Percentiles rank a stretch among this genome's conserved stretches.
These are phyloP conservation scores for Ustilago nuda DNA, from an alignment of 1,284 basidiomycete species.

Conservation along the genomic window DNA sequence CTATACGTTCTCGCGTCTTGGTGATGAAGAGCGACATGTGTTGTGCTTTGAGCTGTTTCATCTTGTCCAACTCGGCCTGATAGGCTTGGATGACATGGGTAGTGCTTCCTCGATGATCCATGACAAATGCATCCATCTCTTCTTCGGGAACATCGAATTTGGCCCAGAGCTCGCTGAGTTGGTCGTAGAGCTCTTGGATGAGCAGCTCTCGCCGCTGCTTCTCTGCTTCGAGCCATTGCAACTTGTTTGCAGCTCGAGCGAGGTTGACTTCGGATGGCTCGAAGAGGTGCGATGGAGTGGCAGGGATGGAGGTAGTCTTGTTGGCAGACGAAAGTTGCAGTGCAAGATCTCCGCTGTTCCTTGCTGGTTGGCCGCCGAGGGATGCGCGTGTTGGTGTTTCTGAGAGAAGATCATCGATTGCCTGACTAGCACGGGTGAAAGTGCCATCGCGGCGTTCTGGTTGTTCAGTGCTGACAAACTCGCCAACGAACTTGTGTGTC, in stretches of 20 bases:
- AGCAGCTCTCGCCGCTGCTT: slow-evolving; percentile 59
- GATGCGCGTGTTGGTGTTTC: slow-evolving; percentile 51
- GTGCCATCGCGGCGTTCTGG: slow-evolving; percentile 21
- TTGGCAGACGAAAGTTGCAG: slow-evolving; percentile 29
- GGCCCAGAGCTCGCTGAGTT: slow-evolving; percentile 66
- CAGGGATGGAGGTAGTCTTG: slow-evolving; percentile 24
- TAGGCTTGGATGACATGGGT: slow-evolving; percentile 81
- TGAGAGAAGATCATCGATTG: slow-evolving; percentile 32
- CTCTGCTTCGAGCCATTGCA: slow-evolving; percentile 56
- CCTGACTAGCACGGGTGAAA: slow-evolving; percentile 14
- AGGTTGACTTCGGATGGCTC: slow-evolving; percentile 48
- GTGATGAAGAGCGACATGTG: slow-evolving; percentile 87
- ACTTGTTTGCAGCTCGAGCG: slow-evolving; percentile 28
- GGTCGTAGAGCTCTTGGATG: slow-evolving; percentile 67
- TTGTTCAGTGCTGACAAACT: slow-evolving; percentile 49
- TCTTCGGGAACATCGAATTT: slow-evolving; percentile 65
- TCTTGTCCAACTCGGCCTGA: slow-evolving; percentile 87
- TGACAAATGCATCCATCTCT: slow-evolving; percentile 68
- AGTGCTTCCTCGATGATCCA: slow-evolving; percentile 76
- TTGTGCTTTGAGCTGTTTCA: slow-evolving; percentile 87
- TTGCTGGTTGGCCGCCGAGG: slow-evolving; percentile 35
- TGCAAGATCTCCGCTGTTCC: slow-evolving; percentile 32
- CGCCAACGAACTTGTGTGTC: slow-evolving; percentile 47
- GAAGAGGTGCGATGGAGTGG: slow-evolving; percentile 43
- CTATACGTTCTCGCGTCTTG: slow-evolving; percentile 84